Conservation (phyloP, 768 basidiomycete genomes). For the Russula sp. region DNA sequence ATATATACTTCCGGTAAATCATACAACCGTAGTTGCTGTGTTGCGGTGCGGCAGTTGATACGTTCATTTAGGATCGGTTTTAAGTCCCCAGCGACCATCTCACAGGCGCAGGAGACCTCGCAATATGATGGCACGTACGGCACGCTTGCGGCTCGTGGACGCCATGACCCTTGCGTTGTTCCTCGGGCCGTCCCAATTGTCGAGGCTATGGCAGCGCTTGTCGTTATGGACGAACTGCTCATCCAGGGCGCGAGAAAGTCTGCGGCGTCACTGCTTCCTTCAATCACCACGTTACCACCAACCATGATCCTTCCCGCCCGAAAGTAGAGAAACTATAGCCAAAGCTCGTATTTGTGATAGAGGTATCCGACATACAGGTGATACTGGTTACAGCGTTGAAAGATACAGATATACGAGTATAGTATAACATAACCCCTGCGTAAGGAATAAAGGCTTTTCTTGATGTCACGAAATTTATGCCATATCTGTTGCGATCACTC, state of each 20-base stretch:
- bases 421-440: constrained; percentile 3
- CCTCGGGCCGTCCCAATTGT: constrained; percentile 97
- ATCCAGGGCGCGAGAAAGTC: constrained; percentile 81
- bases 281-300: constrained; percentile 82
- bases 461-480: neutral
- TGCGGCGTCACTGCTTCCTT: constrained; percentile 72
- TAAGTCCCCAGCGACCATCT: constrained; percentile 98
- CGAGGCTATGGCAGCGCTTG: constrained; percentile 94
- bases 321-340: constrained; percentile 1
- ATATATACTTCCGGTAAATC: constrained; percentile 90
- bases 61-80: constrained; percentile 68
- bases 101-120: constrained; percentile 82
- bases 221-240: constrained; percentile 90
- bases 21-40: constrained; percentile 2
- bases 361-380: constrained; percentile 13
- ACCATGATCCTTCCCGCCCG: constrained; percentile 58
- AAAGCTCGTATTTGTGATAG: constrained; percentile 4
- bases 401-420: constrained; percentile 15
- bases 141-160: constrained; percentile 80
- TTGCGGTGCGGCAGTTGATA: neutral
- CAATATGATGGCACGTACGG: constrained; percentile 92
- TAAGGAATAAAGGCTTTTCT: neutral
- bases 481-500: constrained; percentile 25
- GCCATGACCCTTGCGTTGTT: constrained; percentile 97
- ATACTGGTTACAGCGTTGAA: constrained; percentile 14